Evolutionary conservation across 2,329 filamentous ascomycete genomes (phyloP).

Genomic region (Zymoseptoria tritici): DNA sequence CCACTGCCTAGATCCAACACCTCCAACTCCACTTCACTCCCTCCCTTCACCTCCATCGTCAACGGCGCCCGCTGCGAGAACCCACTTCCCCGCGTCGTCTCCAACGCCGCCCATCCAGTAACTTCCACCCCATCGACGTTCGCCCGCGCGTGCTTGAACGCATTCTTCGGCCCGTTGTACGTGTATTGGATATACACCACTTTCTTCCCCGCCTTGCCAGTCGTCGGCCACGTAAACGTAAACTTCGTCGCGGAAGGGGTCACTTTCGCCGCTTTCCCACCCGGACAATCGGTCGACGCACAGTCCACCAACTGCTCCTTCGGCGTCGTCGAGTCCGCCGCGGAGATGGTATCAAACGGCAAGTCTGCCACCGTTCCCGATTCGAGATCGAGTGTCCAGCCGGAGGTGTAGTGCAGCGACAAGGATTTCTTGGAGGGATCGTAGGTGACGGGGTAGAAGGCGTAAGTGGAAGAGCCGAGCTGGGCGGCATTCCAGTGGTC

Average conservation of each 20-base stretch:
- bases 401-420: constrained; percentile 18
- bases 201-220: constrained; percentile 13
- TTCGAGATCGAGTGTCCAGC: constrained; percentile 21
- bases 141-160: constrained; percentile 17
- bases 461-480: constrained; percentile 32
- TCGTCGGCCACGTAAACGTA: constrained; percentile 20
- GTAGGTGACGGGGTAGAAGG: constrained; percentile 22
- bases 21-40: constrained; percentile 15
- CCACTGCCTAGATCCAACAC: constrained; percentile 14
- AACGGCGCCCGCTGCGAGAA: constrained; percentile 19
- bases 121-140: constrained; percentile 14
- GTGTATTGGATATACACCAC: constrained; percentile 20
- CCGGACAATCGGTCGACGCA: constrained; percentile 10
- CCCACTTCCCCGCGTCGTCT: constrained; percentile 16
- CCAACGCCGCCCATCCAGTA: constrained; percentile 15
- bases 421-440: constrained; percentile 9
- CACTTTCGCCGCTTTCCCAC: constrained; percentile 18
- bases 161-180: constrained; percentile 19
- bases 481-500: constrained; percentile 59
- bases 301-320: constrained; percentile 12
- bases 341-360: constrained; percentile 14
- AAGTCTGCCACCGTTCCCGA: constrained; percentile 20
- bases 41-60: constrained; percentile 12
- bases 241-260: constrained; percentile 11
- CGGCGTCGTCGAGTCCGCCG: constrained; percentile 14